Percentiles rank a stretch among this genome's conserved stretches.
Evolutionary conservation across 768 basidiomycete species (phyloP).

Genomic region (Boletus speciosus): DNA sequence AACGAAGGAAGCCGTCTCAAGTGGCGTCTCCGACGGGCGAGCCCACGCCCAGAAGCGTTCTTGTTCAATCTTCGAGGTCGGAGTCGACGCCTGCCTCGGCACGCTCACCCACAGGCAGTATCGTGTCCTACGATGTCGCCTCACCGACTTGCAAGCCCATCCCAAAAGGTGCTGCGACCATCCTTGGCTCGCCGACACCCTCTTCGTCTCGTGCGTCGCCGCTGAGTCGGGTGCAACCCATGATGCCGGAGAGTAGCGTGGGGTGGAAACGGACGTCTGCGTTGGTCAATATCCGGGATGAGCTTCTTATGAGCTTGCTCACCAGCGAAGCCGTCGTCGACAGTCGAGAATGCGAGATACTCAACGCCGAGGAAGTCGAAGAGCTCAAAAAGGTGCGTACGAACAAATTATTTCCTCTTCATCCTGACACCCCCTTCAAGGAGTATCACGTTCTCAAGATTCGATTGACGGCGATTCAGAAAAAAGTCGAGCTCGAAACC

Average conservation of each 20-base stretch:
- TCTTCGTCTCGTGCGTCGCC: conserved; percentile 37
- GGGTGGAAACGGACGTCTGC: conserved; percentile 44
- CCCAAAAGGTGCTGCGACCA: conserved; percentile 10
- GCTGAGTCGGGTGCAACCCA: conserved; percentile 31
- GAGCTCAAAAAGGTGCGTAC: conserved; percentile 60
- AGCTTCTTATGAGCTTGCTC: conserved; percentile 83
- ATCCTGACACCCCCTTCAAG: conserved; percentile 36
- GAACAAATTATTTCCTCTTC: conserved; percentile 19
- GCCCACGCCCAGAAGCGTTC: conserved; percentile 26
- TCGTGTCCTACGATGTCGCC: conserved; percentile 20
- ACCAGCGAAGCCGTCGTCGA: conserved; percentile 96
- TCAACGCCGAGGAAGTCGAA: conserved; percentile 70
- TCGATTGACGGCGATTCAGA: conserved; percentile 61
- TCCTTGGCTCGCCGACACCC: conserved; percentile 36
- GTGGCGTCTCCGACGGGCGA: conserved; percentile 20
- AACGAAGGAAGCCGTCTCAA: conserved; percentile 36
- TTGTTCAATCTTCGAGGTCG: conserved; percentile 25
- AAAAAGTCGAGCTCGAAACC: conserved; percentile 75
- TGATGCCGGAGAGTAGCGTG: conserved; percentile 34
- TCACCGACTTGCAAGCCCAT: conserved; percentile 19
- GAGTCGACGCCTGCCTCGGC: conserved; percentile 19
- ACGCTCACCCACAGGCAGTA: conserved; percentile 25
- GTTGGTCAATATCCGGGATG: conserved; percentile 63
- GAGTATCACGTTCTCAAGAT: conserved; percentile 71
- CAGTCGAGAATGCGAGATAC: conserved; percentile 74